Conservation (phyloP, 257 asterid genomes). For the Anisodus acutangulus region DNA sequence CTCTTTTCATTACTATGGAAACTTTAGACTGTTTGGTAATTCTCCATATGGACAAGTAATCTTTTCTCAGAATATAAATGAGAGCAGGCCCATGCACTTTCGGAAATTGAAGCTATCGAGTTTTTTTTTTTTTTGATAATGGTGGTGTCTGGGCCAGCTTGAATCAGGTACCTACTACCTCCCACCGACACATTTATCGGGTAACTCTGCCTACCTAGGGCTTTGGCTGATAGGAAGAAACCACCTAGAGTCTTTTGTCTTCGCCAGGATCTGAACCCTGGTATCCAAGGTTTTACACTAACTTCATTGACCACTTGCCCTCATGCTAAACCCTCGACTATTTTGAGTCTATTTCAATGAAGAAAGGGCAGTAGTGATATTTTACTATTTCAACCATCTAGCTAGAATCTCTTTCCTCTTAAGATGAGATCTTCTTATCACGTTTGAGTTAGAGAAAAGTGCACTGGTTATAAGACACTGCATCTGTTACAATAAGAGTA, state of each 20-base stretch:
- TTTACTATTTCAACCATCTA: not conserved
- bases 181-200: not conserved
- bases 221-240: not conserved
- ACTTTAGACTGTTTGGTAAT: not conserved
- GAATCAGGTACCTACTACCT: not conserved
- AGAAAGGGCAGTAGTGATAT: not conserved
- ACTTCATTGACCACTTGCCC: not conserved
- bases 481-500: not conserved
- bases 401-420: not conserved
- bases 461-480: not conserved
- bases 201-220: not conserved
- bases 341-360: not conserved
- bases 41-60: not conserved
- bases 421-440: not conserved
- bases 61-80: not conserved
- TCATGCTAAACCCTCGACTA: not conserved
- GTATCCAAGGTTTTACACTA: not conserved
- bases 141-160: constrained; percentile 1
- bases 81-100: not conserved
- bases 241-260: not conserved
- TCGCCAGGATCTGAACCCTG: not conserved
- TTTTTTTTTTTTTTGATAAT: not conserved
- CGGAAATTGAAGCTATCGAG: not conserved
- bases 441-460: not conserved
- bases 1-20: not conserved